Percentiles rank a stretch among this genome's conserved stretches.
These are phyloP conservation scores for Microbotryum scabiosae DNA, from an alignment of 1,284 basidiomycete species.

Conservation along the genomic window DNA sequence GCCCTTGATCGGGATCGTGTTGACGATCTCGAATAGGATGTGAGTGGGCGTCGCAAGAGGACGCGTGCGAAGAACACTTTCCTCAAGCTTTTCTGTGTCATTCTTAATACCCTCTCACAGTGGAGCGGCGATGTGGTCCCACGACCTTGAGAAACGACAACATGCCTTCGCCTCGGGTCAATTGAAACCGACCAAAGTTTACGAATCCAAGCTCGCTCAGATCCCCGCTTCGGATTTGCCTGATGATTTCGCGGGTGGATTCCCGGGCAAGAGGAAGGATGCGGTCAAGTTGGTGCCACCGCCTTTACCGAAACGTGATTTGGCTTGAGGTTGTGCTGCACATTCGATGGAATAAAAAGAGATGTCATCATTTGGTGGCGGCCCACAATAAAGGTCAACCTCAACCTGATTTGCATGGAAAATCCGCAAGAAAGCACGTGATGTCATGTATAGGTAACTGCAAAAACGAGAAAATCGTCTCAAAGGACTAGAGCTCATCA, in stretches of 20 bases:
- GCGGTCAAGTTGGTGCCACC: constrained; percentile 18
- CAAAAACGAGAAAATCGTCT: no score
- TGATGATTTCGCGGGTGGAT: constrained; percentile 26
- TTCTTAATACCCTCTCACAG: background rate
- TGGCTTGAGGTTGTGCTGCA: no score
- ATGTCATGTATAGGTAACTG: no score
- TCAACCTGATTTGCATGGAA: no score
- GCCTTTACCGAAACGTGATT: no score
- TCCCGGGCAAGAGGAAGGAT: constrained; percentile 24
- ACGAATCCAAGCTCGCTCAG: constrained; percentile 31
- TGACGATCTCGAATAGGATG: constrained; percentile 36
- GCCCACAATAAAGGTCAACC: no score
- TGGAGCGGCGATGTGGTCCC: constrained; percentile 34
- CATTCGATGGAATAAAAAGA: no score
- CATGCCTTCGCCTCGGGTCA: constrained; percentile 27
- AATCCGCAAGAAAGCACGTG: no score
- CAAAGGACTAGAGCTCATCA: no score
- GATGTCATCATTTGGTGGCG: no score
- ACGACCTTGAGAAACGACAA: constrained; percentile 36
- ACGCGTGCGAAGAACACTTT: no score
- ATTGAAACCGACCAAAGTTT: constrained; percentile 26
- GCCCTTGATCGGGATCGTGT: constrained; percentile 35
- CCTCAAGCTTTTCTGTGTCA: no score
- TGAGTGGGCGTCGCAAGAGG: background rate
- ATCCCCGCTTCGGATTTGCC: constrained; percentile 29